Evolutionary conservation across 768 basidiomycete species (phyloP), one percentile per base, ranked within the genome.

Genomic region (Mycena amicta): DNA sequence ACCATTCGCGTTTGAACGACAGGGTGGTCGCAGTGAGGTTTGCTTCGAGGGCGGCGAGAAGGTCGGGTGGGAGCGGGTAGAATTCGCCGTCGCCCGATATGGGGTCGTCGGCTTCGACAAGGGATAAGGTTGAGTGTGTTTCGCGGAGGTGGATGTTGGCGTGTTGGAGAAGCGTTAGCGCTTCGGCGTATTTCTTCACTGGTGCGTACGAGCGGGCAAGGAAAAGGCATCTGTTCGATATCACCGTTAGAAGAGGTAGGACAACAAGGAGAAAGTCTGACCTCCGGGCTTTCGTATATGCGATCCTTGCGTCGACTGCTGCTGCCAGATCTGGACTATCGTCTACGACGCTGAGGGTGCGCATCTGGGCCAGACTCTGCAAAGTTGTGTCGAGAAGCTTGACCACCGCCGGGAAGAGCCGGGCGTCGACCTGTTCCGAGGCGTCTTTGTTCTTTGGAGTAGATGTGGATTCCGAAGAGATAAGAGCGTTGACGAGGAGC

Each of bases 381-480:
- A 96, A 72, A 28, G 93, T 81, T 2, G 90, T 88, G 71, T 97
- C 95, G 41, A 93, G 83, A 11, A 92, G 75, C 72, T 96, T 96
- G 70, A 97, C 89, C 6, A 96, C 79, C 0, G 91, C 93, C 5
- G 93, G 93, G 67, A 85, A 92, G n/a, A 89, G 75, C 51, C 90
- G 83, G 23, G 78, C 80, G 61, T 93, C 90, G 3, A 88, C 80
- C n/a, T n/a, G n/a, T n/a, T n/a, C n/a, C n/a, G n/a, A n/a, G n/a
- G n/a, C n/a, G n/a, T 81, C 75, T 53, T 80, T 74, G 62, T 61
- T 57, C 59, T 77, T 75, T 16, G 59, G 33, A 60, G 53, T 41
- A 43, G 23, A 65, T 67, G 68, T 33, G 72, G 70, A 47, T 68
- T 59, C 2, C 65, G 75, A 81, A 5, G 77, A 68, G 39, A 90